Evolutionary conservation across 805 yeast genomes (phyloP).

Genomic region (Candida sphagnicola): DNA sequence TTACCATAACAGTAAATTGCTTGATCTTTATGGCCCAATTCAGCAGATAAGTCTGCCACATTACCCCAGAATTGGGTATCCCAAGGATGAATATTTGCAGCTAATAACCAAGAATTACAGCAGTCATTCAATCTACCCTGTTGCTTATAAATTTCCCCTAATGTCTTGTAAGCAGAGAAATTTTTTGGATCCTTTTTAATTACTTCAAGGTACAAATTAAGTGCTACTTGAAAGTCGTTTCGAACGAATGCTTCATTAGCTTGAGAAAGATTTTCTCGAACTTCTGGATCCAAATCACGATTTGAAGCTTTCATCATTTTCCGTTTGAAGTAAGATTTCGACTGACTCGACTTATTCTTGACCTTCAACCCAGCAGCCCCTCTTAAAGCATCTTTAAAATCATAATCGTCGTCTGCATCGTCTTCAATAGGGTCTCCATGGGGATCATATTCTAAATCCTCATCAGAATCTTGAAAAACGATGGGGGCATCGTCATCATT

Average conservation of each 20-base stretch:
- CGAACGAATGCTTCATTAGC: constrained; percentile 81
- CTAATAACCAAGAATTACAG: constrained; percentile 76
- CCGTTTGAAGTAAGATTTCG: constrained; percentile 35
- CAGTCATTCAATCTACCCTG: constrained; percentile 68
- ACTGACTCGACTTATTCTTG: constrained; percentile 31
- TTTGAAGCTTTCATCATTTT: constrained; percentile 31
- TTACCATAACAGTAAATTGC: constrained; percentile 71
- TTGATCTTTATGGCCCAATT: constrained; percentile 66
- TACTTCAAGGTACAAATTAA: constrained; percentile 59
- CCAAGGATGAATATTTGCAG: constrained; percentile 72
- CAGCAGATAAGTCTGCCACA: constrained; percentile 65
- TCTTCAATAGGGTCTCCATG: constrained; percentile 32
- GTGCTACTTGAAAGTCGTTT: constrained; percentile 57
- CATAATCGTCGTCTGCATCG: constrained; percentile 38
- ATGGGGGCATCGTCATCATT: constrained; percentile 5
- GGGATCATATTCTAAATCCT: constrained; percentile 1
- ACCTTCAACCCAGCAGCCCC: constrained; percentile 63
- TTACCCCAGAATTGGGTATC: constrained; percentile 77
- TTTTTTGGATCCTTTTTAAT: constrained; percentile 74
- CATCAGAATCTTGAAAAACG: constrained; percentile 1
- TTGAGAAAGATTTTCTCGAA: constrained; percentile 56
- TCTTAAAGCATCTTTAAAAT: constrained; percentile 60
- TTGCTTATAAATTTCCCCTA: constrained; percentile 76
- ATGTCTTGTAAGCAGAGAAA: constrained; percentile 79
- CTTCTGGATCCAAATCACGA: constrained; percentile 66